Evolutionary conservation across 1,139 yeast species (phyloP), one percentile per base, ranked within the genome.

Genomic region (Blastobotrys ciferrii): DNA sequence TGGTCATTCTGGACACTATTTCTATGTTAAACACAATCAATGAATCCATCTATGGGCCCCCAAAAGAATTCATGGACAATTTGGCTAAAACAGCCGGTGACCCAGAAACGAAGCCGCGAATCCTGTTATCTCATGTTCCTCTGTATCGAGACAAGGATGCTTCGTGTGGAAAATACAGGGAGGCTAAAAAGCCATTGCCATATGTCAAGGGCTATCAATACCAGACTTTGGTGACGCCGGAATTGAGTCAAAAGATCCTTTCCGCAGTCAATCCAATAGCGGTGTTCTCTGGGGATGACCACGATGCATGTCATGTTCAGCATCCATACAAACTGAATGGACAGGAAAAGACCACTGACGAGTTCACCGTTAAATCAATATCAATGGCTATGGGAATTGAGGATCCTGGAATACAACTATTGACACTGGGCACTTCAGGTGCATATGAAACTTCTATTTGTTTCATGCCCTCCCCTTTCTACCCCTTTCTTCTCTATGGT

Each of bases 201-300:
- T 74, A 86, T 32, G 75, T 75, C 61, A 73, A 74, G 49, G 98
- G 98, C 0, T 71, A 72, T 14, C 95, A 87, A 61, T 87, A 84
- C 62, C 92, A 87, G 63, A 87, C 95, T 0, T 85, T 84, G 13
- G 71, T 87, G 14, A 82, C 80, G 35, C 72, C 77, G 25, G 77
- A 76, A 3, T 61, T 84, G 3, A 74, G 92, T 0, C 73, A 78
- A 43, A 71, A 75, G 15, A 74, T 92, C 6, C 65, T 92, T 36
- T 62, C 72, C 3, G 67, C 68, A 3, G 64, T 89, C 1, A 71
- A 75, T 45, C 98, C 98, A 0, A 69, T 71, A 14, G 69, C 84
- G 6, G 75, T 87, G 1, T 87, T 89, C 63, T 83, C 95, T 2
- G 98, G 98, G 1, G 98, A 92, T 63, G 98, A 92, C 64, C 98